These are phyloP conservation scores for Curvularia hawaiiensis DNA, from an alignment of 2,329 filamentous ascomycete species.

Conservation along the genomic window DNA sequence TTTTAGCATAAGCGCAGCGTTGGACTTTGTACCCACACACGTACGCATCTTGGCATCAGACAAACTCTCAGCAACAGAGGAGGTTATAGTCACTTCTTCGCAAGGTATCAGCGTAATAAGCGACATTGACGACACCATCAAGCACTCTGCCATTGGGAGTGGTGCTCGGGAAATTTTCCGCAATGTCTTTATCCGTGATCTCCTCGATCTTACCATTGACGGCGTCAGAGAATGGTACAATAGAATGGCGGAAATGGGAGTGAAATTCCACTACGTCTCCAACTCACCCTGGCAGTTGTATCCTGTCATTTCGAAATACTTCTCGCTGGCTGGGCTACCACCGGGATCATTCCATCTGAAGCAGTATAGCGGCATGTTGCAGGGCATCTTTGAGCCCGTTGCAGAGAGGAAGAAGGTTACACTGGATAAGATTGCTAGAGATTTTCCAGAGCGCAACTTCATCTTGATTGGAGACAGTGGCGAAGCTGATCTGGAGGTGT, in stretches of 20 bases:
- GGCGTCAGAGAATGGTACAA: slow-evolving; percentile 92
- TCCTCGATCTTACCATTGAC: slow-evolving; percentile 79
- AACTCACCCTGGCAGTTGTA: slow-evolving; percentile 99
- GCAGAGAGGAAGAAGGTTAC: slow-evolving; percentile 92
- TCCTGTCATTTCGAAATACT: slow-evolving; percentile 84
- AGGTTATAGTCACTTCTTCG: slow-evolving; percentile 77
- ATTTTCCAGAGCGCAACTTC: slow-evolving; percentile 90
- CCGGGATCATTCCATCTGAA: slow-evolving; percentile 93
- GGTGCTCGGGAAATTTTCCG: slow-evolving; percentile 94
- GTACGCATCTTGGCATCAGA: slow-evolving; percentile 87
- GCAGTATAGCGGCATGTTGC: slow-evolving; percentile 94
- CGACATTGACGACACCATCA: slow-evolving; percentile 97
- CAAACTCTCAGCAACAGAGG: slow-evolving; percentile 78
- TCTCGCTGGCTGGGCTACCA: slow-evolving; percentile 79
- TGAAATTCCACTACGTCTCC: slow-evolving; percentile 95
- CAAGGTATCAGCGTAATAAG: slow-evolving; percentile 90
- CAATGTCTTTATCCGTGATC: slow-evolving; percentile 90
- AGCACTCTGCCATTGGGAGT: slow-evolving; percentile 86
- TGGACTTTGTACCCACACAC: slow-evolving; percentile 91
- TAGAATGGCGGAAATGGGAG: slow-evolving; percentile 75
- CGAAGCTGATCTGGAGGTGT: slow-evolving; percentile 95
- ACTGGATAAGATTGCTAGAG: slow-evolving; percentile 80
- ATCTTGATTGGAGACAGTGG: slow-evolving; percentile 94
- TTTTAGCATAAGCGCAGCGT: slow-evolving; percentile 77
- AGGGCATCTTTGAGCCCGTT: slow-evolving; percentile 97